Evolutionary conservation across 1,284 basidiomycete genomes (phyloP).

Genomic region (Paramarasmius palmivorus): DNA sequence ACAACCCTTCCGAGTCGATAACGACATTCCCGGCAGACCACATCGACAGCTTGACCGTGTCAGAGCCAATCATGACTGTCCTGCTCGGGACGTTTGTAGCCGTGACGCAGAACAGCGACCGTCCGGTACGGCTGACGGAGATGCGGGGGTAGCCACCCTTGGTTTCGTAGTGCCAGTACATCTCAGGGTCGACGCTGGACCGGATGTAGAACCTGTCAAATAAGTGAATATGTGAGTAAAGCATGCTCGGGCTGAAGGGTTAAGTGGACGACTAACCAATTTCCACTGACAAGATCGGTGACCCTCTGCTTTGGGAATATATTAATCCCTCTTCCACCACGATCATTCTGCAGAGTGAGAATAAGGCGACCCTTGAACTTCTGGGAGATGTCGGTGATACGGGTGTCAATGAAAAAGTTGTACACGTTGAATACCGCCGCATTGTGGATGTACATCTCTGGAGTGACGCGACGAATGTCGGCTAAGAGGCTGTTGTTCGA

Average conservation of each 20-base stretch:
- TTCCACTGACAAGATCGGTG: constrained; percentile 1
- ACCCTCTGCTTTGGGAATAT: not conserved
- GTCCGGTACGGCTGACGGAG: too few relatives aligned
- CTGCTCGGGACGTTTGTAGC: not conserved
- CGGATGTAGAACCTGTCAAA: not conserved
- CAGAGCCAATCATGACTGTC: not conserved
- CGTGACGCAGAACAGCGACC: not conserved
- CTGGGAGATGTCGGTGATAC: not conserved
- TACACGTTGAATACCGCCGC: constrained; percentile 2
- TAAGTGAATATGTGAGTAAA: not conserved
- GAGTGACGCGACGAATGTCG: constrained; percentile 2
- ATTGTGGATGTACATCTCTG: constrained; percentile 7
- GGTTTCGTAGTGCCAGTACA: not conserved
- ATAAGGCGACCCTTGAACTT: too few relatives aligned
- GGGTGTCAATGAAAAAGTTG: constrained; percentile 5
- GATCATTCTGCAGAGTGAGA: too few relatives aligned
- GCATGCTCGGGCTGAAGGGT: not conserved
- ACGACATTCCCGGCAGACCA: not conserved
- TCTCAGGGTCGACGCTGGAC: not conserved
- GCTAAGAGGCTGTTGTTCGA: not conserved
- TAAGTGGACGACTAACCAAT: not conserved
- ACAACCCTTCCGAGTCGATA: not conserved
- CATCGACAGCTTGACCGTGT: not conserved
- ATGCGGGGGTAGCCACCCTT: too few relatives aligned
- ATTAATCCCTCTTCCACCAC: not conserved